Base-by-base conservation (phyloP, 768 basidiomycete species). In the Lentinus brumalis region DNA sequence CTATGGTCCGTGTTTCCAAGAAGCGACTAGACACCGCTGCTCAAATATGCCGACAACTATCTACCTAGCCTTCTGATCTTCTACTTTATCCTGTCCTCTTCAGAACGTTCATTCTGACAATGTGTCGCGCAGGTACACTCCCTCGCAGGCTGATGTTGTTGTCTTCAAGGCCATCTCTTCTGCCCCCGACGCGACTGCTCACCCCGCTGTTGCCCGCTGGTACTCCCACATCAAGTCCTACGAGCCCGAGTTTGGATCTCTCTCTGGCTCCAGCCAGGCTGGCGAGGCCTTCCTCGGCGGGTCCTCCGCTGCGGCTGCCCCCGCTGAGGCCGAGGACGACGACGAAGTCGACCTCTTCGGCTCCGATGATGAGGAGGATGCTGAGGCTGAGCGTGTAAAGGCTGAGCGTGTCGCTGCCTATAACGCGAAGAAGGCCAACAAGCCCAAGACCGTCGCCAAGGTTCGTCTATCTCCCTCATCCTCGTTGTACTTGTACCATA, bases 1-100 rank as follows among this genome's bases (percentile, higher is more conserved):
- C 89, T 90, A 90, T 92, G 92, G 92, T 94, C 91, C 92, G 92
- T 92, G 91, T 93, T 93, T 91, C 92, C 85, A 87, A 93, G 89
- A 86, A 85, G 89, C 86, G 90, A 86, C 80, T 88, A 94, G 92
- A 93, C 88, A 90, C 84, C 91, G 88, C 89, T 86, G 83, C 76
- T 77, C 76, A 79, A 83, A 74, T 74, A 78, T 92, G 91, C 88
- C 79, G 91, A 92, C 69, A 89, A 71, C 69, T 65, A 67, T 73
- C 75, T 75, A 81, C 88, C 82, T 87, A 84, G 88, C 87, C 74
- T 69, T 85, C 90, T 92, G 91, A 92, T 70, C 63, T n/a, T 58
- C 30, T n/a, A 9, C 6, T 51, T 31, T 53, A 30, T 30, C 53
- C 35, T 21, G 49, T 53, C 14, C 55, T 41, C 16, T 41, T 14